Evolutionary conservation across 2,329 filamentous ascomycete genomes (phyloP).

Genomic region (Teratosphaeria nubilosa): DNA sequence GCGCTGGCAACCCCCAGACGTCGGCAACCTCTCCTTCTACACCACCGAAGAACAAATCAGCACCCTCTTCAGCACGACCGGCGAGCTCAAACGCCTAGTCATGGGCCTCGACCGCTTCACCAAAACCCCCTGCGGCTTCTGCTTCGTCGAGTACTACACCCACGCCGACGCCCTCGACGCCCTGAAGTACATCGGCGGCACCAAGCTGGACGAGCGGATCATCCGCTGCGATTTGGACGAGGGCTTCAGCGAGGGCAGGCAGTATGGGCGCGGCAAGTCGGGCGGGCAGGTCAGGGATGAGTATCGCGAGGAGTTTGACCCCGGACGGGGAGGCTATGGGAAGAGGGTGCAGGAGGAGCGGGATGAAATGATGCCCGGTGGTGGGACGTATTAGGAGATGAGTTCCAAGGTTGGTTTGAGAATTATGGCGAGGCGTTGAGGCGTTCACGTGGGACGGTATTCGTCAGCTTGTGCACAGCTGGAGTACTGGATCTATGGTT

Average conservation of each 20-base stretch:
- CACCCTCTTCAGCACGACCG: constrained; percentile 56
- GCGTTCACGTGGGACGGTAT: background rate
- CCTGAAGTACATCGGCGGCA: constrained; percentile 97
- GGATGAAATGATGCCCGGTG: constrained; percentile 7
- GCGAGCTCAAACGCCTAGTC: constrained; percentile 93
- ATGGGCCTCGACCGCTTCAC: constrained; percentile 96
- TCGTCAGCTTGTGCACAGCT: too few relatives aligned
- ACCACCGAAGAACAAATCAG: constrained; percentile 99
- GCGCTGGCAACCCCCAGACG: background rate
- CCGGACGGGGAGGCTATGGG: constrained; percentile 82
- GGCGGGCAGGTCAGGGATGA: constrained; percentile 96
- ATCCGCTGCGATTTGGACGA: constrained; percentile 93
- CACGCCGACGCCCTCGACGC: constrained; percentile 95
- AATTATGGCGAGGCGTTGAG: background rate
- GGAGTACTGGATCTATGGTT: too few relatives aligned
- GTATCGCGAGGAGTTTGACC: constrained; percentile 94
- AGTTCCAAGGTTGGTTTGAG: background rate
- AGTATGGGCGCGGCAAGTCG: constrained; percentile 89
- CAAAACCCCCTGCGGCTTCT: constrained; percentile 98
- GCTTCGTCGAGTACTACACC: constrained; percentile 98
- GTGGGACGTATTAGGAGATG: background rate
- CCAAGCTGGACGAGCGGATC: constrained; percentile 93
- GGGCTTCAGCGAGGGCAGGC: constrained; percentile 88
- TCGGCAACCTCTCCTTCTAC: constrained; percentile 38
- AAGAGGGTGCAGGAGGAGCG: constrained; percentile 60